A percentile compares a stretch with the other conserved stretches of the same genome.
phyloP scores from a whole-genome alignment of 257 asterid species.

The Solanum pimpinellifolium region DNA sequence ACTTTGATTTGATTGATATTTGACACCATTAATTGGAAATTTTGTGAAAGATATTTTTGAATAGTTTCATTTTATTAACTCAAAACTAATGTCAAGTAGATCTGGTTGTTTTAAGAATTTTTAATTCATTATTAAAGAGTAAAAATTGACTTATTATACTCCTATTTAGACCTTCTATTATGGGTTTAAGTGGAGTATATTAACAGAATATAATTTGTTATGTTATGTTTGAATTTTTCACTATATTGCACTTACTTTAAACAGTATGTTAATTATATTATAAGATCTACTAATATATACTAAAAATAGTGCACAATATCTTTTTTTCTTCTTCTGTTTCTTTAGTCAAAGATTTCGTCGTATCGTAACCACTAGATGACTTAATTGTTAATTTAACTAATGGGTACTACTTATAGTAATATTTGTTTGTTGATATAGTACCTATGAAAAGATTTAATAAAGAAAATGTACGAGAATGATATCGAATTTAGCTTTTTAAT shows the following conservation, averaged over 20 bases:
- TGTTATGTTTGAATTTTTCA: not conserved
- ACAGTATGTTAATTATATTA: not conserved
- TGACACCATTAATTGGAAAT: too few relatives aligned
- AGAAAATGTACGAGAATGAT: not conserved
- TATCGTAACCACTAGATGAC: not conserved
- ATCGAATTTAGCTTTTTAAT: not conserved
- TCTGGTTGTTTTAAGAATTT: not conserved
- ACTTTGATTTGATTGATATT: too few relatives aligned
- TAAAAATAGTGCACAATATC: not conserved
- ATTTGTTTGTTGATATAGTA: not conserved
- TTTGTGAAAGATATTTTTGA: not conserved
- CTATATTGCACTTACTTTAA: not conserved
- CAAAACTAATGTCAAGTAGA: not conserved
- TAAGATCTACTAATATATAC: not conserved
- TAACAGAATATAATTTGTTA: not conserved
- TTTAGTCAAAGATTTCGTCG: not conserved
- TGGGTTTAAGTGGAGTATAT: not conserved
- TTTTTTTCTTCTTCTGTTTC: not conserved
- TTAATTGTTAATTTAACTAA: not conserved
- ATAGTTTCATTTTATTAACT: not conserved
- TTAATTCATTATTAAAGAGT: not conserved
- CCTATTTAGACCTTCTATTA: not conserved
- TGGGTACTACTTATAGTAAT: not conserved
- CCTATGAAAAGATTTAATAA: not conserved
- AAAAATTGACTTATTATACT: not conserved